Evolutionary conservation across 163 green algal genomes (phyloP).

Genomic region (Scenedesmus sp.): DNA sequence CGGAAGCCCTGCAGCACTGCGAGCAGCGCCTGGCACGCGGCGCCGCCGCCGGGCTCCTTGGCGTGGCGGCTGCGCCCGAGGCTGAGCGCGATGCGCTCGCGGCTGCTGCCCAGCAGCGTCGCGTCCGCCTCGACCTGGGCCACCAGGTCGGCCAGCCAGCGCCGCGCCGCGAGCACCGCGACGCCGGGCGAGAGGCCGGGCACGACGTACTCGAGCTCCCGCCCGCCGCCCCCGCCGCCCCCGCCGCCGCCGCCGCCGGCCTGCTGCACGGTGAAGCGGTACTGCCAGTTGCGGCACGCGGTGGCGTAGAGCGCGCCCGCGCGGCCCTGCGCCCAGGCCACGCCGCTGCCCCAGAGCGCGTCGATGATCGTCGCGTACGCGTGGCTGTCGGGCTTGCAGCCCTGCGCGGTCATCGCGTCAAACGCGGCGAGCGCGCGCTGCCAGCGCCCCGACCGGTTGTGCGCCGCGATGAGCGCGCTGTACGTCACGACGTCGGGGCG

Average conservation of each 20-base stretch:
- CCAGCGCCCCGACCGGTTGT: slow-evolving; percentile 70
- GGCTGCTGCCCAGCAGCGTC: slow-evolving; percentile 13
- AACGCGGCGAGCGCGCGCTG: slow-evolving; percentile 62
- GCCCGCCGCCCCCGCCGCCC: background rate
- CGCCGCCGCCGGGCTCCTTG: slow-evolving; percentile 24
- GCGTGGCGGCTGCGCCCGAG: slow-evolving; percentile 38
- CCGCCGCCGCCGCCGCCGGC: slow-evolving; percentile 61
- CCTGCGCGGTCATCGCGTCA: slow-evolving; percentile 67
- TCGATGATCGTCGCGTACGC: slow-evolving; percentile 80
- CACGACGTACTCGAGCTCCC: slow-evolving; percentile 38
- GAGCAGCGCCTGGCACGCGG: slow-evolving; percentile 9
- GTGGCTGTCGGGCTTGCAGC: slow-evolving; percentile 69
- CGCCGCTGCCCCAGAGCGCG: slow-evolving; percentile 70
- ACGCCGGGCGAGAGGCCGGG: slow-evolving; percentile 52
- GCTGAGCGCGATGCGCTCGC: slow-evolving; percentile 33
- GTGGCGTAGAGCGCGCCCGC: slow-evolving; percentile 64
- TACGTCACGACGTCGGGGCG: slow-evolving; percentile 74
- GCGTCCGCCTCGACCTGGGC: slow-evolving; percentile 21
- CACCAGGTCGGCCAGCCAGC: slow-evolving; percentile 69
- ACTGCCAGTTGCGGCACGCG: slow-evolving; percentile 46
- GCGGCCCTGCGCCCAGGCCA: slow-evolving; percentile 65
- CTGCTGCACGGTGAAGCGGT: slow-evolving; percentile 56
- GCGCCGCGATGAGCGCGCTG: slow-evolving; percentile 73
- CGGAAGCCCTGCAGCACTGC: slow-evolving; percentile 31
- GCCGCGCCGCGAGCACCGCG: slow-evolving; percentile 79